Evolutionary conservation across 371 early-diverging fungal species (phyloP), one percentile per base, ranked within the genome.

Genomic region (Mucor indicus): DNA sequence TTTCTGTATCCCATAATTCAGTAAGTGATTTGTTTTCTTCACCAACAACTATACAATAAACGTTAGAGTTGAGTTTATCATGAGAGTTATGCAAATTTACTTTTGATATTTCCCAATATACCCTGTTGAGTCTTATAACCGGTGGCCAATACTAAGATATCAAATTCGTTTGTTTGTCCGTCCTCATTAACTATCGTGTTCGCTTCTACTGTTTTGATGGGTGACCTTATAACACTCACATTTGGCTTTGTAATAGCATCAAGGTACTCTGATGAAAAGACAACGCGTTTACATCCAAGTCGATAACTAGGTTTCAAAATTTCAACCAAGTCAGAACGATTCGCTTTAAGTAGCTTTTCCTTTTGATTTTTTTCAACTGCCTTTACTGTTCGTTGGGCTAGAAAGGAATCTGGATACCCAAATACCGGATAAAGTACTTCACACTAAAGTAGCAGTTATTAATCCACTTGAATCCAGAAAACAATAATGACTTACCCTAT

Each of bases 121-220:
- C 49, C 49, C 12, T 57, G 67, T 39, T 69, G 69, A 8, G 76
- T 62, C 24, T 77, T 51, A 52, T 78, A 86, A 2, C 86, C 86
- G 19, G 86, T 86, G 1, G 83, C 86, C 25, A 80, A 54, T 11
- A 85, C 59, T 41, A 85, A 31, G 4, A 68, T 69, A 52, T 85
- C 85, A 4, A 79, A 61, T 37, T 73, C 69, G 31, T 57, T 57
- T 6, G 41, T 36, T 6, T 58, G 52, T 1, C 79, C 80, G 48
- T 72, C 63, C 19, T 48, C 53, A 29, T 64, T 57, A 1, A 57
- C 49, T 36, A 82, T 48, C 0, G 66, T 72, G n/a, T 63, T 50
- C 15, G 57, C 70, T 44, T 69, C 61, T 38, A 83, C 44, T 8
- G 44, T 30, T 9, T 52, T 22, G 20, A 86, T 75, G 1, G 72